Base-by-base conservation (phyloP, 176 grass and related monocot species). In the Musa acuminata region DNA sequence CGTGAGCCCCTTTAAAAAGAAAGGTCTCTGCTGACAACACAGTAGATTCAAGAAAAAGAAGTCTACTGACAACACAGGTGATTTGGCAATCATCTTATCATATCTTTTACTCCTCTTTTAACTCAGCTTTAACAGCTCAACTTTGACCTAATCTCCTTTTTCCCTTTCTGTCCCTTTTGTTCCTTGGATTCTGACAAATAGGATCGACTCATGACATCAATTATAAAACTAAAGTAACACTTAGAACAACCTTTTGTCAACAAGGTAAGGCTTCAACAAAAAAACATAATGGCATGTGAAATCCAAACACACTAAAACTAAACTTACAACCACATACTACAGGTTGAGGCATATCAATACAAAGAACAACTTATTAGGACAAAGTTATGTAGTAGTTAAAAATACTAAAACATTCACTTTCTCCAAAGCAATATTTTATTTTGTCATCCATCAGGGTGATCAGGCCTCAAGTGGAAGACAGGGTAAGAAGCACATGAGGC, bases 71-170 rank as follows among this genome's bases (percentile, higher is more conserved):
- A 6, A 43, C 35, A 43, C 35, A 43, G 35, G 35, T 43, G 35
- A 43, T 43, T 43, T 43, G 35, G 35, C 35, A 43, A 43, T 43
- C 3, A n/a, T n/a, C 17, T 49, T n/a, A 35, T 35, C 35, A 43
- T 24, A 24, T 20, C 48, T 43, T 43, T 43, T 43, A 25, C 49
- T 17, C 14, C 19, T 24, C 14, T 58, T 48, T 2, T 43, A 59
- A 60, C 13, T 55, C 51, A 75, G 13, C 72, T 75, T 59, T 75
- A 48, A 43, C 72, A 58, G 53, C 59, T 49, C 55, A n/a, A 35
- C 72, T 75, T 58, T 57, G 53, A 74, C 52, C 69, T 72, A 72
- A 72, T n/a, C 50, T n/a, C 20, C 17, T 16, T 13, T 72, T 71
- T 71, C 2, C 52, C 23, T 43, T 48, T 23, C 8, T 72, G 49